A percentile compares a stretch with the other conserved stretches of the same genome.
Evolutionary conservation across 2,329 filamentous ascomycete species (phyloP).

Genomic region (Pezicula rhizophila): DNA sequence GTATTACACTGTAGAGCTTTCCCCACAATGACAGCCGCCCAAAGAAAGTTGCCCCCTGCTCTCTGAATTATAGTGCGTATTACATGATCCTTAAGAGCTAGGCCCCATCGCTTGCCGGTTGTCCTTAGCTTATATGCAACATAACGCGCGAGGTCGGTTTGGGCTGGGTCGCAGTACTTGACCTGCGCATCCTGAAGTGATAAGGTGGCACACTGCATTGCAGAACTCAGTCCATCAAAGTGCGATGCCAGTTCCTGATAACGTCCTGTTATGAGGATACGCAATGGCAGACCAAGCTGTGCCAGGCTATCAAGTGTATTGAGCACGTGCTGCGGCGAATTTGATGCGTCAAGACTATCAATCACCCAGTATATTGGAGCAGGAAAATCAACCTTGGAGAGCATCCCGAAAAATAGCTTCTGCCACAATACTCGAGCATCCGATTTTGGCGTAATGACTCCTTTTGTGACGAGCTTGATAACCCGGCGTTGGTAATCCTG

Average conservation of each 20-base stretch:
- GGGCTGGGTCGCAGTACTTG: neutral
- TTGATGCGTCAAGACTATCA: conserved; percentile 8
- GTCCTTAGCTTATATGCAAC: neutral
- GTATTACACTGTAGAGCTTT: conserved; percentile 6
- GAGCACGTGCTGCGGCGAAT: neutral
- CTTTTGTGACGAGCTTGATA: neutral
- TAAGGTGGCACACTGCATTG: neutral
- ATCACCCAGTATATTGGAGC: conserved; percentile 8
- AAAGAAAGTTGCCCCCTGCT: conserved; percentile 10
- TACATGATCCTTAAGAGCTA: conserved; percentile 2
- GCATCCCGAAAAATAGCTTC: conserved; percentile 4
- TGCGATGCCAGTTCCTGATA: neutral
- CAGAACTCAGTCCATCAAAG: neutral
- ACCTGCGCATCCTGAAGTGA: neutral
- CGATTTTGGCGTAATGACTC: conserved; percentile 3
- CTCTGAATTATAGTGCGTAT: conserved; percentile 3
- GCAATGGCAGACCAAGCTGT: neutral
- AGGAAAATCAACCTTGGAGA: conserved; percentile 6
- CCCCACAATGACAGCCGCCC: conserved; percentile 4
- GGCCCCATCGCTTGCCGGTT: neutral
- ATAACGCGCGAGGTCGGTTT: neutral
- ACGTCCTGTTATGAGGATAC: neutral
- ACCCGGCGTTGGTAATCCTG: conserved; percentile 9
- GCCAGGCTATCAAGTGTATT: neutral
- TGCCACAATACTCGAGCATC: conserved; percentile 6